phyloP scores from a whole-genome alignment of 179 eudicot genomes.

The Vitellaria paradoxa region DNA sequence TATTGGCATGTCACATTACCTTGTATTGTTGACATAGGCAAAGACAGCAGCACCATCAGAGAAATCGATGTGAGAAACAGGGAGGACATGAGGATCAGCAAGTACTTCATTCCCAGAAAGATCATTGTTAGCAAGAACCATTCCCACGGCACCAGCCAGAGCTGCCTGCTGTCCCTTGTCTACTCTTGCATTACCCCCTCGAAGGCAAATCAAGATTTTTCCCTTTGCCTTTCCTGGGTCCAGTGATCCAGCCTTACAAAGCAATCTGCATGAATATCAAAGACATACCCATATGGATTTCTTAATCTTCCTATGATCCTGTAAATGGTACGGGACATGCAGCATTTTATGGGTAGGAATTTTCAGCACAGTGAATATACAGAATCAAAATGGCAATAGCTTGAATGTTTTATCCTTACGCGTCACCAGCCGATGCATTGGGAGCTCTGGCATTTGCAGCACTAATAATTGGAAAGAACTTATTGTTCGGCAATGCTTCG shows the following conservation, averaged over 20 bases:
- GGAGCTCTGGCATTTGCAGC: slow-evolving; percentile 53
- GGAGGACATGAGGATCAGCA: slow-evolving; percentile 86
- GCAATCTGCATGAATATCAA: slow-evolving; percentile 34
- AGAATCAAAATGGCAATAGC: slow-evolving; percentile 6
- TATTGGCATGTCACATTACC: slow-evolving; percentile 31
- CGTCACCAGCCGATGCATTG: slow-evolving; percentile 50
- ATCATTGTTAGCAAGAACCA: slow-evolving; percentile 66
- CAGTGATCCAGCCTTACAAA: slow-evolving; percentile 57
- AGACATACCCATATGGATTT: neutral
- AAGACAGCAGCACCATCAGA: slow-evolving; percentile 48
- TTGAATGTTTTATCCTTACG: slow-evolving; percentile 50
- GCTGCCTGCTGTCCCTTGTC: slow-evolving; percentile 78
- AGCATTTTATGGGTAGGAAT: neutral
- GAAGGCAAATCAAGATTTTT: slow-evolving; percentile 68
- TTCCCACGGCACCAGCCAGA: slow-evolving; percentile 73
- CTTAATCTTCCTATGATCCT: neutral
- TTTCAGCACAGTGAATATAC: neutral
- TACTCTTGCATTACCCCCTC: slow-evolving; percentile 75
- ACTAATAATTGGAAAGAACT: slow-evolving; percentile 47
- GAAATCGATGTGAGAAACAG: slow-evolving; percentile 71
- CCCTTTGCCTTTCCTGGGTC: slow-evolving; percentile 61
- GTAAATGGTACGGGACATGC: no score
- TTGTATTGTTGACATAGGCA: slow-evolving; percentile 43
- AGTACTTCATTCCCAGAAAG: slow-evolving; percentile 60
- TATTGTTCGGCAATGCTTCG: slow-evolving; percentile 37